Conservation (phyloP, 2,329 filamentous ascomycete species). For the Coleophoma eucalyptorum region DNA sequence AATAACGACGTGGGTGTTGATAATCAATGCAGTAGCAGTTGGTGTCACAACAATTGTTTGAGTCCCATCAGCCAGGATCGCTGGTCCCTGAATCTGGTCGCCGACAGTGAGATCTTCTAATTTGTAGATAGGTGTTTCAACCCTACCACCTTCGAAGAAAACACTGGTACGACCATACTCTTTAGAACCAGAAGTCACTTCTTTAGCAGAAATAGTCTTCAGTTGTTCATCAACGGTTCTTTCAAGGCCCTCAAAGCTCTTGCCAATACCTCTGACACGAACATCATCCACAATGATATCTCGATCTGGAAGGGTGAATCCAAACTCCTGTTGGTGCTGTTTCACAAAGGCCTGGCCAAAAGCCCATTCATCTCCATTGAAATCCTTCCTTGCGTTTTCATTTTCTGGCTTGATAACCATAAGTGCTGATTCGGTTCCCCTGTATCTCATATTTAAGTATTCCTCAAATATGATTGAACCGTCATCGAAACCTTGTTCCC, state of each 20-base stretch:
- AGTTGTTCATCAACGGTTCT: conserved; percentile 84
- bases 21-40: conserved; percentile 68
- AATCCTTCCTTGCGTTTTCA: conserved; percentile 56
- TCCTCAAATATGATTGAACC: conserved; percentile 79
- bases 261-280: conserved; percentile 82
- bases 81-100: conserved; percentile 72
- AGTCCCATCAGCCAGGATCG: conserved; percentile 81
- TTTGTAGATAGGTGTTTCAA: conserved; percentile 78
- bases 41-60: conserved; percentile 92
- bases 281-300: conserved; percentile 92
- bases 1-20: conserved; percentile 86
- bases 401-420: conserved; percentile 77
- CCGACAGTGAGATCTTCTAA: conserved; percentile 71
- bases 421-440: conserved; percentile 84
- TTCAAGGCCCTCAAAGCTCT: conserved; percentile 75
- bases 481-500: conserved; percentile 75
- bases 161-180: conserved; percentile 65
- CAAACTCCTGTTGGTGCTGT: conserved; percentile 90
- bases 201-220: conserved; percentile 59
- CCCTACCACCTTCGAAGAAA: conserved; percentile 79
- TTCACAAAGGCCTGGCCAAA: conserved; percentile 82
- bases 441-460: conserved; percentile 91
- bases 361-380: conserved; percentile 68
- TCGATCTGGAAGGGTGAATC: conserved; percentile 79
- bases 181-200: conserved; percentile 41